Percentiles rank a stretch among this genome's conserved stretches.
phyloP scores from a whole-genome alignment of 139 green algal genomes.

The Coelastrella sp. region DNA sequence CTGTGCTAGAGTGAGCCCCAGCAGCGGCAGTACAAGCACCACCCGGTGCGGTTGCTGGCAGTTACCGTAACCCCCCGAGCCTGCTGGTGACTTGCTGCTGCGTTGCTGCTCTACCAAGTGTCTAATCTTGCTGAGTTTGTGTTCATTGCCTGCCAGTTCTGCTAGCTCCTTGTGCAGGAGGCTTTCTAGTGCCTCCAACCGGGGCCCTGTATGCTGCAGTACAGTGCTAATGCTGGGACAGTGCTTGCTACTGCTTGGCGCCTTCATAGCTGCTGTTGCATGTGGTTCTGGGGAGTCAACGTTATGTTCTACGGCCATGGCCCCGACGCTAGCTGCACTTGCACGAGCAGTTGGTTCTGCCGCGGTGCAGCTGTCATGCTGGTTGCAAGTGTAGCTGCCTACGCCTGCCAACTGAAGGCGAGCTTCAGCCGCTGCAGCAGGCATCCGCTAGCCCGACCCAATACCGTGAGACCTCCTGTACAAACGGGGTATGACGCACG shows the following conservation, averaged over 20 bases:
- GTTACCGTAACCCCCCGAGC: neutral
- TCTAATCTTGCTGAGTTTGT: neutral
- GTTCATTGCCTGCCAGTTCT: neutral
- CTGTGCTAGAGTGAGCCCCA: neutral
- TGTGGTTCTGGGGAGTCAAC: neutral
- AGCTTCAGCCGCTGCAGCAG: neutral
- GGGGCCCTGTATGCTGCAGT: neutral
- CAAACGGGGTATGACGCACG: too few species aligned
- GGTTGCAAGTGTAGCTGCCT: neutral
- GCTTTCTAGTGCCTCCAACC: neutral
- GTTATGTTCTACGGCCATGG: too few species aligned
- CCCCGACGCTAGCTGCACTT: too few species aligned
- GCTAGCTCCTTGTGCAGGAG: slow-evolving; percentile 18
- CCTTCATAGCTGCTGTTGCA: neutral
- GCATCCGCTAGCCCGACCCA: neutral
- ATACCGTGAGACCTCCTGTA: too few species aligned
- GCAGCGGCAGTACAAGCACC: slow-evolving; percentile 12
- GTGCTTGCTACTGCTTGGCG: neutral
- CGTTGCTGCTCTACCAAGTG: neutral
- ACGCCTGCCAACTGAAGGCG: neutral
- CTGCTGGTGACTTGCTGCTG: neutral
- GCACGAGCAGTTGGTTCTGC: too few species aligned
- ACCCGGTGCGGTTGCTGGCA: neutral
- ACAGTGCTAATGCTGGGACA: neutral
- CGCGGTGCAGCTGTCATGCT: neutral